Conservation (phyloP, 352 stramenopile species). For the Globisporangium ultimum region DNA sequence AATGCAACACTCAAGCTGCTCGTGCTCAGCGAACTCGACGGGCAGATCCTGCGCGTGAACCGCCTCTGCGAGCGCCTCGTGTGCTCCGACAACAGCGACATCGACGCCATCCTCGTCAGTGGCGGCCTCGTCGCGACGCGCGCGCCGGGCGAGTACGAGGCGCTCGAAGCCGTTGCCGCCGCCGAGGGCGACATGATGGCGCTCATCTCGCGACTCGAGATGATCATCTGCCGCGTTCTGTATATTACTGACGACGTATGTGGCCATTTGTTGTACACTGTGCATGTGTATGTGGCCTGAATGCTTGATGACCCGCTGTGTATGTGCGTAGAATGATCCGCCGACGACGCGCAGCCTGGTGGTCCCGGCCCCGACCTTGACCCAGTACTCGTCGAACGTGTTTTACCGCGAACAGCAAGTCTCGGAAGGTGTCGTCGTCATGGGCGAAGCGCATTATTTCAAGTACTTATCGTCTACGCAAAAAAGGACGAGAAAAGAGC, state of each 20-base stretch:
- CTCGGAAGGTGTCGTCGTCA: constrained; percentile 23
- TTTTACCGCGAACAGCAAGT: constrained; percentile 48
- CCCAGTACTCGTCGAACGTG: constrained; percentile 82
- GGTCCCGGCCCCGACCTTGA: constrained; percentile 53
- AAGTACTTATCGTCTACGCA: constrained; percentile 24
- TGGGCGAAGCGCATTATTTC: constrained; percentile 52
- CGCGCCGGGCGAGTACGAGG: constrained; percentile 44
- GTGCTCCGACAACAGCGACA: constrained; percentile 56
- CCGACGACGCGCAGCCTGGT: constrained; percentile 62
- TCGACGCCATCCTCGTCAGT: constrained; percentile 76
- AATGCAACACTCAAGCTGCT: constrained; percentile 59
- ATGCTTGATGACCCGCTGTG: not conserved
- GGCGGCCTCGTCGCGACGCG: constrained; percentile 55
- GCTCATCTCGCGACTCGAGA: constrained; percentile 82
- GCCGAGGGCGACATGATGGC: constrained; percentile 89
- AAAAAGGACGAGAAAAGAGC: not conserved
- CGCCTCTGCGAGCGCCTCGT: constrained; percentile 73
- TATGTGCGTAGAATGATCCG: constrained; percentile 59
- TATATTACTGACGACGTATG: constrained; percentile 72
- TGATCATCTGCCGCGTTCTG: constrained; percentile 82
- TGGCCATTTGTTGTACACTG: constrained; percentile 5
- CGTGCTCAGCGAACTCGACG: constrained; percentile 66
- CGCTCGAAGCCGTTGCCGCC: constrained; percentile 54
- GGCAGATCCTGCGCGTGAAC: constrained; percentile 65
- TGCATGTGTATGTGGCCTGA: not conserved